Base-by-base conservation (phyloP, 2,329 filamentous ascomycete genomes). In the Cordyceps sp. region DNA sequence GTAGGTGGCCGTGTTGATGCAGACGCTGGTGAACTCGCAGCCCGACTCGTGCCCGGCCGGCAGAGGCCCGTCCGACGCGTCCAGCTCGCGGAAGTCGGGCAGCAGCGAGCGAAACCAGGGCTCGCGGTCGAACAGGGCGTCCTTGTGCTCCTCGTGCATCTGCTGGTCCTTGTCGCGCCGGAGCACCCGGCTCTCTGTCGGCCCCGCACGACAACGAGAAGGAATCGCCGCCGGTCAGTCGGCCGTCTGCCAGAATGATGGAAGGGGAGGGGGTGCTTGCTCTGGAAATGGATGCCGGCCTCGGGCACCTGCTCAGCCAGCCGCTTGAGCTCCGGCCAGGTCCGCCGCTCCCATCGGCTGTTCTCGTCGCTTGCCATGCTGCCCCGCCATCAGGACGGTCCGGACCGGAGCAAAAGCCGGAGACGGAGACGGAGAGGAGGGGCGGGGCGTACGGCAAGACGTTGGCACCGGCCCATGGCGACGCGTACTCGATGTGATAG, bases 1-100 rank as follows among this genome's bases (percentile, higher is more conserved):
- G 55, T 94, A 96, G 36, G 94, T 57, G 26, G 80, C 73, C 0
- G 82, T 82, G 57, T 96, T 94, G 52, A 94, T 88, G 57, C 86
- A 94, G 26, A 93, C 76, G 1, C 81, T 88, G 7, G 72, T 83
- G 53, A 90, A 93, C 34, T 67, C 62, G 31, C 72, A 80, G 17
- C 74, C 85, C 10, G 77, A 78, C 37, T 84, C 76, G 33, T 77
- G 69, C 14, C 69, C 80, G 0, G 58, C n/a, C n/a, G n/a, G 44
- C 0, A 72, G 69, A 2, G 93, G 58, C 42, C 78, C 64, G 9
- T 58, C 53, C 22, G 64, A n/a, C n/a, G n/a, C 51, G 5, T 64
- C 48, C 4, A 88, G 53, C 35, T 73, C 58, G 37, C 70, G 68
- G 53, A 75, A 88, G 55, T 88, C 73, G 10, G 77, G 74, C 29